Evolutionary conservation across 2,329 filamentous ascomycete species (phyloP).

Genomic region (Ophiocordyceps camponoti-rufipedis): DNA sequence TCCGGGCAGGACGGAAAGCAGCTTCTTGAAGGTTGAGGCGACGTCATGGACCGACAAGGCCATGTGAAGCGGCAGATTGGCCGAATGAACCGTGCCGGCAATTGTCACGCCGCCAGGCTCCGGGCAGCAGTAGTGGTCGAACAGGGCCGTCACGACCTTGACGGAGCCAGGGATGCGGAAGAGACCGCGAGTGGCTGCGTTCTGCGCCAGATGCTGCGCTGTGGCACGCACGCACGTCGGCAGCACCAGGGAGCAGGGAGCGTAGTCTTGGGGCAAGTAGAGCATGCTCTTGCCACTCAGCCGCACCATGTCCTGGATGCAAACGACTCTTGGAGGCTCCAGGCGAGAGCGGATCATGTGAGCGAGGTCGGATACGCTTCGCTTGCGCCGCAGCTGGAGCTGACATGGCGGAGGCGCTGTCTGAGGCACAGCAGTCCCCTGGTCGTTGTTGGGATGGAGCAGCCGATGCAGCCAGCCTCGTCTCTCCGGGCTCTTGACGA

Average conservation of each 20-base stretch:
- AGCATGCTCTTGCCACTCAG: conserved; percentile 44
- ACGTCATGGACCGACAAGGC: conserved; percentile 43
- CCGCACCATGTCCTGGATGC: conserved; percentile 39
- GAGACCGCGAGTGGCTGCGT: conserved; percentile 36
- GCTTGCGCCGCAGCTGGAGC: conserved; percentile 18
- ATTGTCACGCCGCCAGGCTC: conserved; percentile 30
- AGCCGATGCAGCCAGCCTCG: conserved; percentile 20
- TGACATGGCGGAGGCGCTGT: conserved; percentile 1
- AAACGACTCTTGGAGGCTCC: conserved; percentile 28
- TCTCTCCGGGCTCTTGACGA: conserved; percentile 9
- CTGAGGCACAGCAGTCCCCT: conserved; percentile 4
- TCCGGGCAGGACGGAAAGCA: conserved; percentile 44
- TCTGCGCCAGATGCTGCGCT: conserved; percentile 42
- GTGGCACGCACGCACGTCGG: conserved; percentile 50
- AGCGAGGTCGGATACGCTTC: conserved; percentile 38
- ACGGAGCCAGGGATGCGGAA: conserved; percentile 46
- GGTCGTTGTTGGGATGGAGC: conserved; percentile 10
- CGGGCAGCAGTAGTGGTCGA: conserved; percentile 41
- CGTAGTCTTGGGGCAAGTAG: conserved; percentile 39
- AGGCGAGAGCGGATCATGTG: conserved; percentile 23
- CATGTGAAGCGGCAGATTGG: conserved; percentile 42
- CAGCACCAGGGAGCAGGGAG: conserved; percentile 35
- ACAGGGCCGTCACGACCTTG: conserved; percentile 36
- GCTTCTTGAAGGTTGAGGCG: conserved; percentile 46
- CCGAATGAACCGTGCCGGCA: conserved; percentile 37